These are phyloP conservation scores for Blastocystis sp. DNA, from an alignment of 352 stramenopile species.

Conservation along the genomic window DNA sequence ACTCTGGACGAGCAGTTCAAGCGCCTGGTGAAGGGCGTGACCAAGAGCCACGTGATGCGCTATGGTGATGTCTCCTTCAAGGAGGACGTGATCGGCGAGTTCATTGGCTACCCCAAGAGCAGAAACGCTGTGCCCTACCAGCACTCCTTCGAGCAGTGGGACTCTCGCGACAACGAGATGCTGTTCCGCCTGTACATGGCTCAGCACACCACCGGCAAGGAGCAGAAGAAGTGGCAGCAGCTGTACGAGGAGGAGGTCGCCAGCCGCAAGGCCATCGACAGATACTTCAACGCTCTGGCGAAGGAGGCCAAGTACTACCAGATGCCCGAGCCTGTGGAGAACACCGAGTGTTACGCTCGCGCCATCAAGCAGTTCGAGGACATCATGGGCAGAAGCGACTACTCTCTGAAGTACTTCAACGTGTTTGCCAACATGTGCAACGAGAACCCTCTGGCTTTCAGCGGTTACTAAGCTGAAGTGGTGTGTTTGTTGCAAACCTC, in stretches of 20 bases:
- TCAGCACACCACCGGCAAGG: conserved; percentile 29
- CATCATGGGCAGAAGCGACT: conserved; percentile 37
- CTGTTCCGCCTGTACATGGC: conserved; percentile 16
- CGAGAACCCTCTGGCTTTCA: conserved; percentile 21
- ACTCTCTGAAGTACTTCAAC: conserved; percentile 54
- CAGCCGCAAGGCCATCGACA: background rate
- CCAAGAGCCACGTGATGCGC: conserved; percentile 72
- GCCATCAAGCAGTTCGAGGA: background rate
- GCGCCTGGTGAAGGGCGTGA: conserved; percentile 77
- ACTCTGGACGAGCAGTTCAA: conserved; percentile 77
- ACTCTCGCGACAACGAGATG: conserved; percentile 51
- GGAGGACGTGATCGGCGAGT: background rate
- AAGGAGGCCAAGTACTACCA: no score
- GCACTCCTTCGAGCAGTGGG: conserved; percentile 8
- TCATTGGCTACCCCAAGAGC: background rate
- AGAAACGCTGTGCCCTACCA: background rate
- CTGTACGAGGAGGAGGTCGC: conserved; percentile 50
- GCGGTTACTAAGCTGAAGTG: conserved; percentile 4
- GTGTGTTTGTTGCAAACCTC: no score
- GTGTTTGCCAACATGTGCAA: background rate
- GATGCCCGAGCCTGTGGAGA: background rate
- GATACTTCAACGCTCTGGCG: no score
- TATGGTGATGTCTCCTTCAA: conserved; percentile 28
- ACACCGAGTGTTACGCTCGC: conserved; percentile 13
- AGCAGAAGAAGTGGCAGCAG: conserved; percentile 26